Conservation (phyloP, 805 yeast genomes). For the Pichia californica region DNA sequence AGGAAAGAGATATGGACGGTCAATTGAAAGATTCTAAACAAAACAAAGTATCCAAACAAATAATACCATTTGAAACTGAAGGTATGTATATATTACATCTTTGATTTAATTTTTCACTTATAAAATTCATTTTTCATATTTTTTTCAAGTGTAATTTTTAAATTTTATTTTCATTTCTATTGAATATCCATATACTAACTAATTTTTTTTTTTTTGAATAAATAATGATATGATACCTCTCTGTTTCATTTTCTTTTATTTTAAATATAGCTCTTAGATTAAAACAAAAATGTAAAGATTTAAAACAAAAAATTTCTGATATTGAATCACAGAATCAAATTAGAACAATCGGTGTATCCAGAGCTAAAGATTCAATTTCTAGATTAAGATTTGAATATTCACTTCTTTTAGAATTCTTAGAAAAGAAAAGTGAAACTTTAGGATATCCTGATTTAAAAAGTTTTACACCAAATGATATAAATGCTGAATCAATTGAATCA, state of each 20-base stretch:
- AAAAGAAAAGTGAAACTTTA: conserved; percentile 38
- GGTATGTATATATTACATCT: conserved; percentile 6
- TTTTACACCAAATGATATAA: conserved; percentile 21
- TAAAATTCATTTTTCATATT: too few species aligned
- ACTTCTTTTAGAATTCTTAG: conserved; percentile 72
- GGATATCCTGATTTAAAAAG: conserved; percentile 22
- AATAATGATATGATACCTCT: too few species aligned
- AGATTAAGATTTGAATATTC: conserved; percentile 80
- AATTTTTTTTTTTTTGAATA: too few species aligned
- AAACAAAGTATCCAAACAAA: conserved; percentile 10
- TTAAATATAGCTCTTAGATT: conserved; percentile 32
- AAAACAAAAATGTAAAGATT: conserved; percentile 63
- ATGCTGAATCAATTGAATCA: conserved; percentile 24
- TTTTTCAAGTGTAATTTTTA: too few species aligned
- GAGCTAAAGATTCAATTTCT: conserved; percentile 70
- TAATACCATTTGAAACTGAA: conserved; percentile 18
- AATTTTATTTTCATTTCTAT: too few species aligned
- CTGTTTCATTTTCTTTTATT: too few species aligned
- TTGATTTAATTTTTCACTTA: too few species aligned
- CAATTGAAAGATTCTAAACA: conserved; percentile 1
- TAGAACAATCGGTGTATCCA: conserved; percentile 65
- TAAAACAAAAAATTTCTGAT: conserved; percentile 61
- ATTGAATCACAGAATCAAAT: conserved; percentile 74
- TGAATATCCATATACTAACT: too few species aligned
- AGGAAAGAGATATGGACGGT: neutral